A percentile compares a stretch with the other conserved stretches of the same genome.
Evolutionary conservation across 805 yeast species (phyloP).

Genomic region (Sugiyamaella boreocaroliniensis): DNA sequence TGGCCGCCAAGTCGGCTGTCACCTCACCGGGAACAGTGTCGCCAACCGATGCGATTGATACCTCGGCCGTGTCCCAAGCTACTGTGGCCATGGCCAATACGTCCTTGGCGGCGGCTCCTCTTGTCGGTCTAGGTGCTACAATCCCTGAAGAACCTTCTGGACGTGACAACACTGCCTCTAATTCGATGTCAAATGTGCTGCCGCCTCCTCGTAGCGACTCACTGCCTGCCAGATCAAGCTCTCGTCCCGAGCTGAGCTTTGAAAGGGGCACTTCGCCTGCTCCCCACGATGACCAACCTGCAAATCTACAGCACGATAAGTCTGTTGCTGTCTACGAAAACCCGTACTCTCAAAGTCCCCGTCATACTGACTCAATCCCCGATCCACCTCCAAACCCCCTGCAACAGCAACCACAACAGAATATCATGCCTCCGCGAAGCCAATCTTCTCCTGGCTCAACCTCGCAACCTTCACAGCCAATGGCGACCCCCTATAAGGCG

Average conservation of each 20-base stretch:
- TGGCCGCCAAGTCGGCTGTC: not conserved
- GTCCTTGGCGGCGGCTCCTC: not conserved
- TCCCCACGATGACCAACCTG: not conserved
- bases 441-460: too few relatives aligned
- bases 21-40: not conserved
- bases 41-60: not conserved
- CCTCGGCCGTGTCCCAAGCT: not conserved
- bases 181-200: not conserved
- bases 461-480: not conserved
- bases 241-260: not conserved
- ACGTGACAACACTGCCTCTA: too few relatives aligned
- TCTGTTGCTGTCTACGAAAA: too few relatives aligned
- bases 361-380: too few relatives aligned
- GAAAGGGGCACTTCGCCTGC: too few relatives aligned
- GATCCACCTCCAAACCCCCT: too few relatives aligned
- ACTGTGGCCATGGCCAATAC: not conserved
- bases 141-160: not conserved
- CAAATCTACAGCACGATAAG: not conserved
- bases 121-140: not conserved
- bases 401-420: too few relatives aligned
- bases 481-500: not conserved
- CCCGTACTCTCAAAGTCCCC: too few relatives aligned
- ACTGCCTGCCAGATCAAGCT: not conserved
- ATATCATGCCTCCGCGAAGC: too few relatives aligned
- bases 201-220: not conserved